Evolutionary conservation across 306 rosid genomes (phyloP), one percentile per base, ranked within the genome.

Genomic region (Trichosanthes truncata): DNA sequence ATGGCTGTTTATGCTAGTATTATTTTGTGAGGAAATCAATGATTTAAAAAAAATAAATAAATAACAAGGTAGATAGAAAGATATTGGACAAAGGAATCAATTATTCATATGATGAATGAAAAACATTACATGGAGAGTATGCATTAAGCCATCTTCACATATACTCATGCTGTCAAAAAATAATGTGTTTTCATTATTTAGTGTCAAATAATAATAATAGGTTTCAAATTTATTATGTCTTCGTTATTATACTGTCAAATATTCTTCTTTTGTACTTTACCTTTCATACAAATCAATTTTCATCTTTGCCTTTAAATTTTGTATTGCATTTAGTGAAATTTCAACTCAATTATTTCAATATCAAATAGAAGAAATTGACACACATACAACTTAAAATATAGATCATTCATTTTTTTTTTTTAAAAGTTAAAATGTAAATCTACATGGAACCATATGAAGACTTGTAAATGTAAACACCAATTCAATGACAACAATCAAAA

Each of bases 91-190:
- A 48, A 71, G 33, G 25, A 73, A 73, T 73, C 43, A 49, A 29
- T 49, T 73, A 48, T 48, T 43, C 12, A 73, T 48, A 73, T 73
- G 77, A 72, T 73, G 60, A 73, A 72, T 48, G 5, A 48, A 73
- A 46, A 5, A 26, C 21, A 73, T 46, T 52, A 26, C 56, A 26
- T 48, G 23, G 60, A 48, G 78, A 73, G 78, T 46, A 49, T 73
- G 41, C 25, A 73, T 73, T 9, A 71, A 71, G 77, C 36, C 56
- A 73, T 49, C 60, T 7, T 9, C 75, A 48, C 57, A 21, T 71
- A n/a, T 72, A 45, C 57, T 46, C 77, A 46, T 72, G 5, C 18
- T 71, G 2, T 21, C 20, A 2, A 71, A 21, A 18, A 43, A 71
- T 68, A n/a, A 31, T 69, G 7, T 46, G 7, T 45, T 13, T 68